Percentiles rank a stretch among this genome's conserved stretches.
These are phyloP conservation scores for Pseudofabraea citricarpa DNA, from an alignment of 2,329 filamentous ascomycete species.

Conservation along the genomic window DNA sequence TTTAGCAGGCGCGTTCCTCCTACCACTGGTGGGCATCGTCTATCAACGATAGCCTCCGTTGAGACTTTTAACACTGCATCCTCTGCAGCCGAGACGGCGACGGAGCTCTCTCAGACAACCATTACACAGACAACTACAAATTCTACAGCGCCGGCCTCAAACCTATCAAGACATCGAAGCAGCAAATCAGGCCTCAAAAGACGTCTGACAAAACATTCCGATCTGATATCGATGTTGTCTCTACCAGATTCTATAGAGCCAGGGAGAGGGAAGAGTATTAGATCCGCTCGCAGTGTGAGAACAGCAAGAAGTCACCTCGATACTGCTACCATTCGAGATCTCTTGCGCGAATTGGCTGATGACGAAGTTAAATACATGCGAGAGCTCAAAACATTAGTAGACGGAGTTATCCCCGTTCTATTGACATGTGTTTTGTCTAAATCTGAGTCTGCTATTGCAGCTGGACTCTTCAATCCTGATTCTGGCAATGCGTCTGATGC, in stretches of 20 bases:
- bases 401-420: constrained; percentile 90
- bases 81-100: constrained; percentile 16
- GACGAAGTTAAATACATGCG: constrained; percentile 87
- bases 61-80: constrained; percentile 20
- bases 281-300: constrained; percentile 74
- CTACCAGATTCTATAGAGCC: constrained; percentile 54
- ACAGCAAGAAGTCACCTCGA: constrained; percentile 63
- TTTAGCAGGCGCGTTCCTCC: constrained; percentile 15
- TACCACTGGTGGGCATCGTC: constrained; percentile 18
- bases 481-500: constrained; percentile 42
- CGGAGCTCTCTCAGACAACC: constrained; percentile 30
- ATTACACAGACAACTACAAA: constrained; percentile 34
- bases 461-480: constrained; percentile 61
- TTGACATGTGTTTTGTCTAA: constrained; percentile 78
- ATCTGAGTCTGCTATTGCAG: constrained; percentile 57
- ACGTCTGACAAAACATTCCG: constrained; percentile 83
- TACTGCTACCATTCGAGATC: constrained; percentile 65
- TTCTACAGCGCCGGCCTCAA: constrained; percentile 16
- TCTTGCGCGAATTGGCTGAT: constrained; percentile 73
- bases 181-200: constrained; percentile 41
- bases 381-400: constrained; percentile 87
- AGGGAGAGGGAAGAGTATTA: constrained; percentile 61
- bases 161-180: constrained; percentile 27
- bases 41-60: constrained; percentile 27
- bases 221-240: constrained; percentile 89